Percentiles rank a stretch among this genome's conserved stretches.
These are phyloP conservation scores for Periglandula ipomoeae DNA, from an alignment of 2,329 filamentous ascomycete genomes.

Conservation along the genomic window DNA sequence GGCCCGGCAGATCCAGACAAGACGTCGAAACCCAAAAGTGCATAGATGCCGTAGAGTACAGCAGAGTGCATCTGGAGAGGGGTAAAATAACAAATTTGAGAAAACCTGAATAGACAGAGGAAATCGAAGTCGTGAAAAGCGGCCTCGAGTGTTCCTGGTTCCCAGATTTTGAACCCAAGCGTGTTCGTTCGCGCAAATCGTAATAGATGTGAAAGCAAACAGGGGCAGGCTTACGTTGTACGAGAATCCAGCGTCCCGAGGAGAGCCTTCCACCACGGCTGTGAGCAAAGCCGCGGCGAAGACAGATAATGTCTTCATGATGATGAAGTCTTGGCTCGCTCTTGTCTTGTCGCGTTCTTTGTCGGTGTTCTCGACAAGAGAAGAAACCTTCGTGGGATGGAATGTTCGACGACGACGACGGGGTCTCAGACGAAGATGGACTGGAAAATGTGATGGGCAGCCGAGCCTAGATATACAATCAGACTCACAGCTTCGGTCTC, in stretches of 20 bases:
- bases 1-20: background rate
- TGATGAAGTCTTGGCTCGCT: conserved; percentile 1
- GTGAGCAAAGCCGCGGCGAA: conserved; percentile 22
- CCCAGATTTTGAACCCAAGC: background rate
- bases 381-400: background rate
- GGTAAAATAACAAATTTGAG: too few species aligned
- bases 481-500: background rate
- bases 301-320: conserved; percentile 26
- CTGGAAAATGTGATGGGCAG: background rate
- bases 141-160: too few species aligned
- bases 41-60: background rate
- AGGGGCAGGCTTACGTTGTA: conserved; percentile 3
- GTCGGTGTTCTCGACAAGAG: background rate
- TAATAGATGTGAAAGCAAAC: background rate
- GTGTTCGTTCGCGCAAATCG: background rate
- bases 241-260: background rate
- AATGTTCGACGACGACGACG: background rate
- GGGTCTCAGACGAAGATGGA: background rate
- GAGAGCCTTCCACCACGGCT: conserved; percentile 18
- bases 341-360: background rate
- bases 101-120: too few species aligned
- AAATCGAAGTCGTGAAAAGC: too few species aligned
- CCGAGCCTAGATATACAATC: background rate
- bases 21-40: background rate
- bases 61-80: too few species aligned